Evolutionary conservation across 2,329 filamentous ascomycete species (phyloP).

Genomic region (Mollisia scopiformis): DNA sequence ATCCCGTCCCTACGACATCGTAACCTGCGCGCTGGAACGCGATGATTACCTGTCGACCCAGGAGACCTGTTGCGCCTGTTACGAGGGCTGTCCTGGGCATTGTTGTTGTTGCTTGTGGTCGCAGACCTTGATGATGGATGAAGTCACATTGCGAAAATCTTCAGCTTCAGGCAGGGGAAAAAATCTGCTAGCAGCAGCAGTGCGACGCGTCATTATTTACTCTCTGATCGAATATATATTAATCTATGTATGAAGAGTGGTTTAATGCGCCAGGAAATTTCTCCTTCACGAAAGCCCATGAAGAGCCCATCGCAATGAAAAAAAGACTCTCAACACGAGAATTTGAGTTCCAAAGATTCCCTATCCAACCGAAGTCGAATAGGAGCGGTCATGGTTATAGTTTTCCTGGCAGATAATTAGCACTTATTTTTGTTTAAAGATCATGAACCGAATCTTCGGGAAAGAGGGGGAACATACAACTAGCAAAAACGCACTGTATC

Average conservation of each 20-base stretch:
- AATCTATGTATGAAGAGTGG: too few species aligned
- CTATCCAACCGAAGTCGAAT: slow-evolving; percentile 67
- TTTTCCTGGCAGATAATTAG: slow-evolving; percentile 71
- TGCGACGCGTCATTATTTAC: too few species aligned
- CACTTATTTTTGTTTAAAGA: slow-evolving; percentile 49
- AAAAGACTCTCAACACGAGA: slow-evolving; percentile 43
- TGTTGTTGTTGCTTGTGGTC: slow-evolving; percentile 5
- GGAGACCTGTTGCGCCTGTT: slow-evolving; percentile 82
- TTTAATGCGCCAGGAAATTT: slow-evolving; percentile 24
- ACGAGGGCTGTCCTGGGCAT: slow-evolving; percentile 64
- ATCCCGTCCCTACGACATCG: slow-evolving; percentile 73
- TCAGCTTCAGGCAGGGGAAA: too few species aligned
- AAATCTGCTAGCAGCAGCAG: too few species aligned
- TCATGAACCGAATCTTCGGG: too few species aligned
- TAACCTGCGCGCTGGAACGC: slow-evolving; percentile 71
- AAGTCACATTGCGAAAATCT: not conserved
- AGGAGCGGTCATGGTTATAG: slow-evolving; percentile 70
- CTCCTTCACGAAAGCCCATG: slow-evolving; percentile 54
- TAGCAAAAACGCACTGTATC: slow-evolving; percentile 77
- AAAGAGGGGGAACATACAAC: slow-evolving; percentile 34
- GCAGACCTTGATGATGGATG: not conserved
- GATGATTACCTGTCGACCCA: slow-evolving; percentile 77
- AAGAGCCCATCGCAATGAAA: slow-evolving; percentile 56
- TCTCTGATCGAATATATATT: too few species aligned
- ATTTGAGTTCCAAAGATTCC: slow-evolving; percentile 76